Evolutionary conservation across 2,329 filamentous ascomycete species (phyloP).

Genomic region (Fusarium oxysporum): DNA sequence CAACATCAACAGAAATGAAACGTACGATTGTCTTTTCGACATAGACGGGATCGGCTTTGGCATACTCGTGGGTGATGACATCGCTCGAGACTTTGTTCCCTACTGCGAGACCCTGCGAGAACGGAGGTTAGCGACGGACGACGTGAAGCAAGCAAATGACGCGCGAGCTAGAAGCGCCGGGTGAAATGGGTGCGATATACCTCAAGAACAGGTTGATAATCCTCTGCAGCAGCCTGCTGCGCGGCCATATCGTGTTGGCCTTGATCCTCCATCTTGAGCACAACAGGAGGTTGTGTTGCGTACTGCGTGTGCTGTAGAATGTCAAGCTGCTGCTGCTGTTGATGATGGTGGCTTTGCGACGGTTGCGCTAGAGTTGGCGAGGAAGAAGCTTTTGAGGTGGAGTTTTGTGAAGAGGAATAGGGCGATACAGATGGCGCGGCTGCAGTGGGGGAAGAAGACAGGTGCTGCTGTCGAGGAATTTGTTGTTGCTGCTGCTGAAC

Average conservation of each 20-base stretch:
- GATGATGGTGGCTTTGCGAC: constrained; percentile 21
- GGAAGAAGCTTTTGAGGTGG: constrained; percentile 31
- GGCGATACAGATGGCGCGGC: constrained; percentile 27
- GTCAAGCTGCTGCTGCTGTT: constrained; percentile 27
- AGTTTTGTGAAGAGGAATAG: constrained; percentile 33
- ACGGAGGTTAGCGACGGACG: constrained; percentile 26
- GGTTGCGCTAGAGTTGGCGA: constrained; percentile 34
- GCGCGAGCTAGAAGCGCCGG: constrained; percentile 11
- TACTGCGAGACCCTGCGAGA: constrained; percentile 80
- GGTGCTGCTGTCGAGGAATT: constrained; percentile 24
- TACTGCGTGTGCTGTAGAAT: constrained; percentile 31
- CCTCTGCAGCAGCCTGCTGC: constrained; percentile 70
- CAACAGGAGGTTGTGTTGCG: constrained; percentile 12
- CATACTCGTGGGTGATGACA: constrained; percentile 85
- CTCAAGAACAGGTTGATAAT: constrained; percentile 68
- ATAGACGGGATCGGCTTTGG: constrained; percentile 85
- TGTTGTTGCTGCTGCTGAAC: constrained; percentile 19
- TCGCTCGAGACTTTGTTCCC: constrained; percentile 81
- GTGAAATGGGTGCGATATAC: constrained; percentile 53
- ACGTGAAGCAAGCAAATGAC: constrained; percentile 6
- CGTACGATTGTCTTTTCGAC: constrained; percentile 88
- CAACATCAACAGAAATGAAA: constrained; percentile 34
- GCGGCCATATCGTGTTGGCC: constrained; percentile 61
- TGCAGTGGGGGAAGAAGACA: constrained; percentile 22
- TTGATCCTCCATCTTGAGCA: constrained; percentile 51